Percentiles rank a stretch among this genome's conserved stretches.
Conservation (phyloP, 768 basidiomycete species). For the Gloeostereum incarnatum region DNA sequence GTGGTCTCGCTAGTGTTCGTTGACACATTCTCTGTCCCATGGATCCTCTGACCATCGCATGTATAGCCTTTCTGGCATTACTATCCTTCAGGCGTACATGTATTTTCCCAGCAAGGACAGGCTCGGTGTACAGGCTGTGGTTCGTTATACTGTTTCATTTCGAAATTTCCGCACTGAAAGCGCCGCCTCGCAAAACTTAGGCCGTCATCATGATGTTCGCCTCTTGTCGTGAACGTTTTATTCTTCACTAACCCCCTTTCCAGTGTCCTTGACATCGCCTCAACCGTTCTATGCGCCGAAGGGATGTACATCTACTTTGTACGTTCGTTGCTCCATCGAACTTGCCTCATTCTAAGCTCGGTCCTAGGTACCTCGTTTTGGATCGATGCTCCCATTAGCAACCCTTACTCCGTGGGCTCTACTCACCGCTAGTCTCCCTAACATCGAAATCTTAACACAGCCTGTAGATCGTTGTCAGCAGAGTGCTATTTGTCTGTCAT, state of each 20-base stretch:
- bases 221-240: no score
- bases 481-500: slow-evolving; percentile 7
- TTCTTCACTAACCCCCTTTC: no score
- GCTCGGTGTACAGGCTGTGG: slow-evolving; percentile 1
- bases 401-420: slow-evolving; percentile 1
- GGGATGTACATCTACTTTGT: no score
- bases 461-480: slow-evolving; percentile 1
- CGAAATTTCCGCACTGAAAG: not conserved
- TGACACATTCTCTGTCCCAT: no score
- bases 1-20: no score
- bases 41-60: no score
- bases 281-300: no score
- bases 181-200: no score
- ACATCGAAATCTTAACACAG: not conserved
- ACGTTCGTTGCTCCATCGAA: slow-evolving; percentile 1
- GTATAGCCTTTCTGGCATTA: slow-evolving; percentile 7
- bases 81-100: slow-evolving; percentile 8
- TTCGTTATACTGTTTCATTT: not conserved
- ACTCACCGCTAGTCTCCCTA: no score
- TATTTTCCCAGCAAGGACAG: slow-evolving; percentile 7
- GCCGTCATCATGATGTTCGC: no score
- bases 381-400: slow-evolving; percentile 5
- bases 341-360: not conserved
- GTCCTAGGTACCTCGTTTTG: slow-evolving; percentile 5
- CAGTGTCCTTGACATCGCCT: no score